Evolutionary conservation across 2,329 filamentous ascomycete genomes (phyloP).

Genomic region (Beauveria asiatica): DNA sequence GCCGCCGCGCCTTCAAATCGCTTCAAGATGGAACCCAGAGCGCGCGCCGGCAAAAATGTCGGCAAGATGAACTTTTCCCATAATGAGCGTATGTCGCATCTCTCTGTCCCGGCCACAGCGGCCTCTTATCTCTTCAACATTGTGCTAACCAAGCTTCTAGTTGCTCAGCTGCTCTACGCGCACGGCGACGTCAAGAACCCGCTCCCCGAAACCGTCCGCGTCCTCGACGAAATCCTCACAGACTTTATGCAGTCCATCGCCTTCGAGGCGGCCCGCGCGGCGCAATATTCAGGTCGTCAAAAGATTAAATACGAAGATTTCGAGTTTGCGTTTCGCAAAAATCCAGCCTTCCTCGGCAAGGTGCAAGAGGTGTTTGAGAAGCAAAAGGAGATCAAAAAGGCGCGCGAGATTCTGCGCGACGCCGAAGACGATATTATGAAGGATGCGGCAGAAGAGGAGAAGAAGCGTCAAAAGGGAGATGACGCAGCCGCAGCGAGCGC

Average conservation of each 20-base stretch:
- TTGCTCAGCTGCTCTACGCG: slow-evolving; percentile 66
- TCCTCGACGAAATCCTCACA: slow-evolving; percentile 90
- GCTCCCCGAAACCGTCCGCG: slow-evolving; percentile 73
- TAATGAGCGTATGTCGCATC: slow-evolving; percentile 52
- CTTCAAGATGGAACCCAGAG: slow-evolving; percentile 59
- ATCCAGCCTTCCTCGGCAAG: slow-evolving; percentile 76
- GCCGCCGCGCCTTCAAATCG: neutral
- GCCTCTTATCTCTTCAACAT: neutral
- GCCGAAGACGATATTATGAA: slow-evolving; percentile 54
- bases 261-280: slow-evolving; percentile 79
- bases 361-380: slow-evolving; percentile 85
- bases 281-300: slow-evolving; percentile 77
- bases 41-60: slow-evolving; percentile 70
- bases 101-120: neutral
- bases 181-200: slow-evolving; percentile 72
- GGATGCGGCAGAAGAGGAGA: slow-evolving; percentile 38
- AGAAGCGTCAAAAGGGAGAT: slow-evolving; percentile 26
- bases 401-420: slow-evolving; percentile 66
- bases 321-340: slow-evolving; percentile 83
- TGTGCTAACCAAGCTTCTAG: slow-evolving; percentile 29
- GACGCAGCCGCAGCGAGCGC: neutral
- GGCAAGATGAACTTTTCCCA: slow-evolving; percentile 73
- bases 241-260: slow-evolving; percentile 94
- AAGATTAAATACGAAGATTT: slow-evolving; percentile 99
- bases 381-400: slow-evolving; percentile 77